Evolutionary conservation across 208 protist genomes (phyloP).

Genomic region (Crithidia brevicula): DNA sequence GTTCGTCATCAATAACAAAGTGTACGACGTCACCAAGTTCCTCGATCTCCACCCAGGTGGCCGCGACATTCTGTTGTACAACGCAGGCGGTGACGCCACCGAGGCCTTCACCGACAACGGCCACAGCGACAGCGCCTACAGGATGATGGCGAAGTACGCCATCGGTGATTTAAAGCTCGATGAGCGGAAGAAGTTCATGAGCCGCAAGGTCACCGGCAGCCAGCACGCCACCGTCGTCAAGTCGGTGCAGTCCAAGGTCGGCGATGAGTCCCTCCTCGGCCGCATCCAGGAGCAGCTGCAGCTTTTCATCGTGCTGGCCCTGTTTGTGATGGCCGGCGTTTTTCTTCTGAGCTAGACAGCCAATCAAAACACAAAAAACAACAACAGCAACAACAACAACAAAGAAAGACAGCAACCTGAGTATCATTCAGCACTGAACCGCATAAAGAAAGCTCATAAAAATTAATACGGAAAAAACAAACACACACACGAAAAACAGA

Average conservation of each 20-base stretch:
- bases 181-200: slow-evolving; percentile 35
- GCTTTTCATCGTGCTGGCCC: slow-evolving; percentile 40
- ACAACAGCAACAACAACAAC: too few species aligned
- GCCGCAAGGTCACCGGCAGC: slow-evolving; percentile 19
- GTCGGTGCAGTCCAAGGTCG: slow-evolving; percentile 5
- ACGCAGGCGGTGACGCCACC: slow-evolving; percentile 71
- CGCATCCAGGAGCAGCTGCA: slow-evolving; percentile 58
- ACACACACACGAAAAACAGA: too few species aligned
- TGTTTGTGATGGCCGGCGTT: slow-evolving; percentile 55
- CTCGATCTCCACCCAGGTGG: slow-evolving; percentile 82
- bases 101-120: slow-evolving; percentile 72
- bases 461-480: too few species aligned
- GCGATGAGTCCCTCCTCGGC: slow-evolving; percentile 50
- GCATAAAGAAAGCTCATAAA: too few species aligned
- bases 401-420: too few species aligned
- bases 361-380: too few species aligned
- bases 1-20: slow-evolving; percentile 87
- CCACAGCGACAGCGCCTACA: slow-evolving; percentile 61
- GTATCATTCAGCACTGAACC: too few species aligned
- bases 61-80: slow-evolving; percentile 70
- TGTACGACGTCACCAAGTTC: slow-evolving; percentile 84
- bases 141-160: slow-evolving; percentile 60
- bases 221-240: slow-evolving; percentile 3
- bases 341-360: slow-evolving; percentile 43
- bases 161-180: slow-evolving; percentile 56